Evolutionary conservation across 495 filamentous ascomycete genomes (phyloP).

Genomic region (Penicillium angulare): DNA sequence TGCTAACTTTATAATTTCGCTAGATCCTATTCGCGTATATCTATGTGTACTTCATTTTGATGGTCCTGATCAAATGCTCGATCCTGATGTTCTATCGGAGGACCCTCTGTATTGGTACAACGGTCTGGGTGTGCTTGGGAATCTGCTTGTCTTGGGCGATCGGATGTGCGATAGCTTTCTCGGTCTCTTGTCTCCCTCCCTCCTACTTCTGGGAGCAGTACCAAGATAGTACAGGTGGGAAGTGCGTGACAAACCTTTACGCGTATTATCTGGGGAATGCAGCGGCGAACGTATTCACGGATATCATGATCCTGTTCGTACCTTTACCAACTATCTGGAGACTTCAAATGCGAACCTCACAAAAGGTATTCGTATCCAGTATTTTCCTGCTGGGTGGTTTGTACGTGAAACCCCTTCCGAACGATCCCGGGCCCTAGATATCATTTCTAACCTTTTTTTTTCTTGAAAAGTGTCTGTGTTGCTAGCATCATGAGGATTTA

Average conservation of each 20-base stretch:
- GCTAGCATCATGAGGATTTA: constrained; percentile 26
- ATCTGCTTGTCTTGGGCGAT: too few species aligned
- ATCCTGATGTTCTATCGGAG: too few species aligned
- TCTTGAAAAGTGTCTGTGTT: constrained; percentile 15
- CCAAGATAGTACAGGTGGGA: constrained; percentile 1
- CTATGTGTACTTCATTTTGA: too few species aligned
- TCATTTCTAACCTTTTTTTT: too few species aligned
- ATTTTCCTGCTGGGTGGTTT: constrained; percentile 49
- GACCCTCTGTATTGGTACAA: too few species aligned
- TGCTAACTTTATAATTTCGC: too few species aligned
- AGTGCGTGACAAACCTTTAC: constrained; percentile 15
- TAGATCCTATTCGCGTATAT: too few species aligned
- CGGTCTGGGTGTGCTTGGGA: too few species aligned
- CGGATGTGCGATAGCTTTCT: too few species aligned
- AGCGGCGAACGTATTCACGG: constrained; percentile 49
- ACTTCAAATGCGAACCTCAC: constrained; percentile 38
- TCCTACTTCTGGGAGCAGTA: constrained; percentile 18
- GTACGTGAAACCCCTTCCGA: constrained; percentile 4
- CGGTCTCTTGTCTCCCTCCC: too few species aligned
- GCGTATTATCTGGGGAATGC: constrained; percentile 39
- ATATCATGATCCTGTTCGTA: constrained; percentile 50
- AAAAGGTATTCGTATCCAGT: constrained; percentile 44
- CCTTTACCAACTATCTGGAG: constrained; percentile 45
- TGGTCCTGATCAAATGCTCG: too few species aligned
- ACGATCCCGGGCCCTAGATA: too few species aligned